A percentile compares a stretch with the other conserved stretches of the same genome.
phyloP scores from a whole-genome alignment of 2,329 filamentous ascomycete species.

The Alternaria atra region DNA sequence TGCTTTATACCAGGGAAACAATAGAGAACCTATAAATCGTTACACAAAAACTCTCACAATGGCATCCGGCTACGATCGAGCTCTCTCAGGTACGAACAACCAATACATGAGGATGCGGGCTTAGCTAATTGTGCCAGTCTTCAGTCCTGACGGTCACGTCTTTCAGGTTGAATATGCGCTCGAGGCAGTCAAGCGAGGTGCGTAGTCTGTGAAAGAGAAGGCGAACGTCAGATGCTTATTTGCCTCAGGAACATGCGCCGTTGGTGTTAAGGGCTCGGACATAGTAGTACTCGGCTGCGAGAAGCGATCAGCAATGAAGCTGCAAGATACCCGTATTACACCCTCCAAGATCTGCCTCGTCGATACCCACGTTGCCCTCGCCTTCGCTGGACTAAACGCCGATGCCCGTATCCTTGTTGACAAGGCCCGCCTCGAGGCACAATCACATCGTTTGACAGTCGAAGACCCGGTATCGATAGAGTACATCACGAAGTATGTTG shows the following conservation, averaged over 20 bases:
- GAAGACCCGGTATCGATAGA: slow-evolving; percentile 98
- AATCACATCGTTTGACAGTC: slow-evolving; percentile 95
- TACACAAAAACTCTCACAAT: slow-evolving; percentile 56
- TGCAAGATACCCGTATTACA: slow-evolving; percentile 98
- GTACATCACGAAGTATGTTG: slow-evolving; percentile 99
- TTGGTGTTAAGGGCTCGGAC: slow-evolving; percentile 93
- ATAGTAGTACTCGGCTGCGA: slow-evolving; percentile 97
- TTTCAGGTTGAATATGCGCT: slow-evolving; percentile 99
- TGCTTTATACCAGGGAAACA: slow-evolving; percentile 2
- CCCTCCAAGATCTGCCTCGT: slow-evolving; percentile 98
- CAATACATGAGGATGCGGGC: slow-evolving; percentile 32
- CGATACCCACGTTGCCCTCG: slow-evolving; percentile 94
- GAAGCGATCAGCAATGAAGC: slow-evolving; percentile 98
- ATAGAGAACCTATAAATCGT: slow-evolving; percentile 1
- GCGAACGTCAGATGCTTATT: slow-evolving; percentile 23
- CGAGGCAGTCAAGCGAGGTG: slow-evolving; percentile 98
- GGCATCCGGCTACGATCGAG: slow-evolving; percentile 98
- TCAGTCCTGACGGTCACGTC: slow-evolving; percentile 98
- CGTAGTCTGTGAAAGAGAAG: background rate
- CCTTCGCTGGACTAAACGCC: slow-evolving; percentile 96
- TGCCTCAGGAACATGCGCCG: slow-evolving; percentile 85
- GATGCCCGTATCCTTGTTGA: slow-evolving; percentile 98
- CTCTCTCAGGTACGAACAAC: slow-evolving; percentile 83
- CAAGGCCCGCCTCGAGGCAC: slow-evolving; percentile 95
- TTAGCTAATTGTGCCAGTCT: slow-evolving; percentile 68